Base-by-base conservation (phyloP, 2,329 filamentous ascomycete species). In the Verticillium isaacii region DNA sequence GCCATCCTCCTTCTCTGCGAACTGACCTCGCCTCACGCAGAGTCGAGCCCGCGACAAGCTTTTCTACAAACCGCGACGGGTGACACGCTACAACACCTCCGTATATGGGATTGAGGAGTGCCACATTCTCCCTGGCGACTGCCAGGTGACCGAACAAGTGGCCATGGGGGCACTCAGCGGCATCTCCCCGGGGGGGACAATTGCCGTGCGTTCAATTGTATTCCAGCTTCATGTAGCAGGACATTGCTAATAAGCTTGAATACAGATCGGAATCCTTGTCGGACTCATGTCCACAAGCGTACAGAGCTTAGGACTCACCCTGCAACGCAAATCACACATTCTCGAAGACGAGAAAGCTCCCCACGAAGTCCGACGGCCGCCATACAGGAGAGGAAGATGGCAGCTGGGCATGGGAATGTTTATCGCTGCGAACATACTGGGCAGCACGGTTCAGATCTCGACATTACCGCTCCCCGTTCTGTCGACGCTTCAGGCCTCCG, bases 361-460 rank as follows among this genome's bases (percentile, higher is more conserved):
- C 8, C 89, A 92, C 74, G 87, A 95, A 77, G 81, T 89, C 63
- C 89, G 91, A 68, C 85, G 94, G 64, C 94, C 95, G 55, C 92
- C 95, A 5, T 96, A 97, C 77, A 89, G 90, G 72, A 86, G 95
- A 71, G 86, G 93, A 70, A 85, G 93, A 83, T 99, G 95, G 95
- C 95, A 97, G 85, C 81, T 96, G 65, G 95, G 95, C 62, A 98
- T 99, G 93, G 87, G 88, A 72, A 95, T 99, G 88, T 99, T 99
- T 77, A 88, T 99, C 67, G 82, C 96, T 67, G 92, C 95, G 65
- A 99, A 99, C 74, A 84, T 99, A 61, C 83, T 98, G 61, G 95
- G 95, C 63, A 97, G 93, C 78, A 94, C 92, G 41, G 95, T 99
- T 63, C 95, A 99, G 77, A 98, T 99, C 73, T 97, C 95, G 34